Percentiles rank a stretch among this genome's conserved stretches.
These are phyloP conservation scores for Irpex sp. DNA, from an alignment of 1,284 basidiomycete species.

Conservation along the genomic window DNA sequence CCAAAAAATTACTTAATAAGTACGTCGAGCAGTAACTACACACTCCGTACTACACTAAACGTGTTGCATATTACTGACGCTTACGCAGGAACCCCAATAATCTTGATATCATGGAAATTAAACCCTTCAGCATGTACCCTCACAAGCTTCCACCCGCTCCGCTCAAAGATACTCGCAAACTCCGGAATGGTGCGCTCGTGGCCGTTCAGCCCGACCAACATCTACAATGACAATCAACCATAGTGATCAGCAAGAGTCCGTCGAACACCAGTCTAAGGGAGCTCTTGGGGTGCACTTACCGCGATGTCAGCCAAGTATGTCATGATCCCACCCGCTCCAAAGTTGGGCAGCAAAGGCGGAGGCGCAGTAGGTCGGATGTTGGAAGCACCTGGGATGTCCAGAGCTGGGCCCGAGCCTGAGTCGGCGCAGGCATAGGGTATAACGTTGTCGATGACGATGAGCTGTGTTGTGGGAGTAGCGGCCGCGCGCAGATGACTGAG, in stretches of 20 bases:
- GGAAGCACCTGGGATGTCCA: conserved; percentile 10
- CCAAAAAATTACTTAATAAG: too few species aligned
- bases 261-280: not conserved
- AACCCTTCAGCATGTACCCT: not conserved
- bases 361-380: conserved; percentile 8
- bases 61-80: too few species aligned
- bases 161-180: not conserved
- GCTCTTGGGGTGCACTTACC: not conserved
- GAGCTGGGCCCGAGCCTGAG: not conserved
- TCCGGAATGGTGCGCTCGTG: not conserved
- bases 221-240: not conserved
- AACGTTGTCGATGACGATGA: conserved; percentile 9
- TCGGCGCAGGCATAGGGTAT: conserved; percentile 9
- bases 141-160: conserved; percentile 5
- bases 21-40: too few species aligned
- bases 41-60: too few species aligned
- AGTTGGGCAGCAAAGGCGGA: conserved; percentile 16
- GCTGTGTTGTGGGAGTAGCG: conserved; percentile 3
- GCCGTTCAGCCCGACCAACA: not conserved
- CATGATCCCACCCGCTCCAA: conserved; percentile 5
- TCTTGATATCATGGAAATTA: not conserved
- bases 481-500: conserved; percentile 25
- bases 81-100: too few species aligned
- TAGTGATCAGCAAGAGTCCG: not conserved
- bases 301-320: conserved; percentile 11